Percentiles rank a stretch among this genome's conserved stretches.
Evolutionary conservation across 2,329 filamentous ascomycete species (phyloP).

Genomic region (Aspergillus pseudoglaucus): DNA sequence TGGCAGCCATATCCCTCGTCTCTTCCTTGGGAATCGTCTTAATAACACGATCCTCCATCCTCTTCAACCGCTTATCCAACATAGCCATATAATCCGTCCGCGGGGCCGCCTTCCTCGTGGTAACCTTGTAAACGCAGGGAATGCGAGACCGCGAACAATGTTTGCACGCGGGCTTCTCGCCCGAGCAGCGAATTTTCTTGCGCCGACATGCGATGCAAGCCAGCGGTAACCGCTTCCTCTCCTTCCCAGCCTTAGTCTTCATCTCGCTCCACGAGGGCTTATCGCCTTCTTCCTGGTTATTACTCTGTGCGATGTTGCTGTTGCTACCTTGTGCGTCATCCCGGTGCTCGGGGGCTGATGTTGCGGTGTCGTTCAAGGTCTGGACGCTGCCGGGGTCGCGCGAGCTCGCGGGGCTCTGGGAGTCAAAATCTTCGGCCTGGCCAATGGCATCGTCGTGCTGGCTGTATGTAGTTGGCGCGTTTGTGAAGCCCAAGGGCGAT

Average conservation of each 20-base stretch:
- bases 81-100: slow-evolving; percentile 99
- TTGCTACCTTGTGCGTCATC: slow-evolving; percentile 8
- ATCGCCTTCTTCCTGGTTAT: slow-evolving; percentile 43
- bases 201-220: slow-evolving; percentile 92
- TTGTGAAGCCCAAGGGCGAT: slow-evolving; percentile 22
- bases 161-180: slow-evolving; percentile 95
- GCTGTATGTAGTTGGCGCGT: slow-evolving; percentile 13
- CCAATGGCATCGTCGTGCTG: slow-evolving; percentile 19
- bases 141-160: slow-evolving; percentile 89
- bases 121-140: slow-evolving; percentile 96
- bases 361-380: slow-evolving; percentile 16
- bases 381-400: slow-evolving; percentile 26
- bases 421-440: slow-evolving; percentile 27
- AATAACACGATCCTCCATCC: slow-evolving; percentile 97
- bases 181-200: slow-evolving; percentile 97
- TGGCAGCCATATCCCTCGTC: slow-evolving; percentile 58
- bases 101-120: slow-evolving; percentile 85
- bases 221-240: slow-evolving; percentile 83
- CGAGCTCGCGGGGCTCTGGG: slow-evolving; percentile 30
- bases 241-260: slow-evolving; percentile 90
- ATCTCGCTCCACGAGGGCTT: slow-evolving; percentile 69
- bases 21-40: slow-evolving; percentile 89
- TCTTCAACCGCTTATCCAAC: slow-evolving; percentile 88
- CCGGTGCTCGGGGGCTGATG: slow-evolving; percentile 13
- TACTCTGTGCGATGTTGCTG: slow-evolving; percentile 16